Conservation (phyloP, 768 basidiomycete genomes). For the Mrakia gelida region DNA sequence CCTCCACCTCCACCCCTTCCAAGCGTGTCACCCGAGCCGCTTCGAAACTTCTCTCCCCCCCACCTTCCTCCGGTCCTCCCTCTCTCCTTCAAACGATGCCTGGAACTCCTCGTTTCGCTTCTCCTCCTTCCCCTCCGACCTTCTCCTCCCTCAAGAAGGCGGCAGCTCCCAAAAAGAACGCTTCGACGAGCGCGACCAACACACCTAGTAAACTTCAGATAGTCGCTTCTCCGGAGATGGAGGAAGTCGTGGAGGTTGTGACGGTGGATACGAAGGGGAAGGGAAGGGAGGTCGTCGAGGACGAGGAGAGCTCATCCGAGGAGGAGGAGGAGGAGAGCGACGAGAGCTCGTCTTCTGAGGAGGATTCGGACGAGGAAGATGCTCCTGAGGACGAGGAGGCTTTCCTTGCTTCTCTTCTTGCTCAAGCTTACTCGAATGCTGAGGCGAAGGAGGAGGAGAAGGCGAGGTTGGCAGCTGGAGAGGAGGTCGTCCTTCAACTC, state of each 20-base stretch:
- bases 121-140: constrained; percentile 11
- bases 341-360: neutral
- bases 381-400: constrained; percentile 16
- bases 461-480: neutral
- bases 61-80: neutral
- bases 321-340: neutral
- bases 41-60: constrained; percentile 10
- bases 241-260: neutral
- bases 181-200: neutral
- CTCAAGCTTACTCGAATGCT: constrained; percentile 20
- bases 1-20: neutral
- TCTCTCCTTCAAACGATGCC: neutral
- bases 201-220: neutral
- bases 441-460: neutral
- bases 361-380: neutral
- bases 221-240: neutral
- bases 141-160: neutral
- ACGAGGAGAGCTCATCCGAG: neutral
- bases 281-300: neutral
- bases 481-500: constrained; percentile 28
- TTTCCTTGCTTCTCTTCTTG: constrained; percentile 14
- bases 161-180: neutral
- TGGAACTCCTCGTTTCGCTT: neutral
- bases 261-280: neutral
- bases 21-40: constrained; percentile 10